These are phyloP conservation scores for Monosporozyma aerobia DNA, from an alignment of 805 yeast species.

Conservation along the genomic window DNA sequence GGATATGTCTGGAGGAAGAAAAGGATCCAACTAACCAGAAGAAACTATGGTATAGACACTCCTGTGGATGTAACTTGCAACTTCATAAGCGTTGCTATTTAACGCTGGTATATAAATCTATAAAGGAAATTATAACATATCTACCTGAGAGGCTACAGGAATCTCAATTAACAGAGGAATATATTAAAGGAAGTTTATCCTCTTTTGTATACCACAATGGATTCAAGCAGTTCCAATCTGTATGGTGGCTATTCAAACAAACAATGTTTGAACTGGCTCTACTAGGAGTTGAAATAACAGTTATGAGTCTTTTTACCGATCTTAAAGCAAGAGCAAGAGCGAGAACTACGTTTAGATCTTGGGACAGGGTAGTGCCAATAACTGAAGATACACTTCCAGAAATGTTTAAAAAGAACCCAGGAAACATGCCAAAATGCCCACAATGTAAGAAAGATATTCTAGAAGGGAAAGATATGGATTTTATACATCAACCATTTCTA, in stretches of 20 bases:
- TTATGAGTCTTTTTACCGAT: background rate
- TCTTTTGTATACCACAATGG: background rate
- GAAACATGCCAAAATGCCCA: conserved; percentile 4
- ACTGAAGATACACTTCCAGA: background rate
- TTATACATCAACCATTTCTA: background rate
- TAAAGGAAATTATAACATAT: background rate
- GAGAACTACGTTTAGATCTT: background rate
- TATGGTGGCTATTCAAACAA: background rate
- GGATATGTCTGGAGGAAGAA: conserved; percentile 26
- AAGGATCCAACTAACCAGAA: conserved; percentile 6
- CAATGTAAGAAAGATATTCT: conserved; percentile 9
- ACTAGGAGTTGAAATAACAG: background rate
- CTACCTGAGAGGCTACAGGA: background rate
- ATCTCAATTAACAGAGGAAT: background rate
- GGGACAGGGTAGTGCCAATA: background rate
- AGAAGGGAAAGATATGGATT: background rate
- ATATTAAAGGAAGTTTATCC: background rate
- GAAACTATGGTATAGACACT: conserved; percentile 18
- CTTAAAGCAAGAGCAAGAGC: background rate
- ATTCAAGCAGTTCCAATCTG: background rate
- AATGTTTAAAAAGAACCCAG: background rate
- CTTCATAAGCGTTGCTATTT: conserved; percentile 23
- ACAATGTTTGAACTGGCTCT: background rate
- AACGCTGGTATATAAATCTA: conserved; percentile 13
- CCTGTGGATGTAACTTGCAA: conserved; percentile 27